phyloP scores from a whole-genome alignment of 2,329 filamentous ascomycete species.

The Sarocladium kiliense region DNA sequence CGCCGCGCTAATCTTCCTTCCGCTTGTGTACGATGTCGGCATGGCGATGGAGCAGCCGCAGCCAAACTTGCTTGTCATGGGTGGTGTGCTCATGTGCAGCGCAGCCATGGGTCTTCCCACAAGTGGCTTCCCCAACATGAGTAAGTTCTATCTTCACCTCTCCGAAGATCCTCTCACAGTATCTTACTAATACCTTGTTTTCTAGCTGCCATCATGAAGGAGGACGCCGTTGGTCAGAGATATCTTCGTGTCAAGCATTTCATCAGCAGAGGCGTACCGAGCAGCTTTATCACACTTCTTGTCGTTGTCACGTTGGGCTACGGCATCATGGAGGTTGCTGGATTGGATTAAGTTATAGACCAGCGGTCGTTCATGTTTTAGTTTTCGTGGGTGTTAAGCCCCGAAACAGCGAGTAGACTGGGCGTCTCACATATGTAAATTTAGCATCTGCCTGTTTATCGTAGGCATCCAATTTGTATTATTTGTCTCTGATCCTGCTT shows the following conservation, averaged over 20 bases:
- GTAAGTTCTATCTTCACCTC: slow-evolving; percentile 51
- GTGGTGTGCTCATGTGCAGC: slow-evolving; percentile 89
- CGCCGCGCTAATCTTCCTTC: slow-evolving; percentile 88
- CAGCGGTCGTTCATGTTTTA: no score
- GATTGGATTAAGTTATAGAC: slow-evolving; percentile 52
- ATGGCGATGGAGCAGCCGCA: slow-evolving; percentile 81
- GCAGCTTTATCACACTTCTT: slow-evolving; percentile 72
- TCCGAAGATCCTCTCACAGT: neutral
- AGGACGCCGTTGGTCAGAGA: slow-evolving; percentile 86
- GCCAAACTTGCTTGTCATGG: slow-evolving; percentile 94
- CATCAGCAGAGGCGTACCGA: slow-evolving; percentile 85
- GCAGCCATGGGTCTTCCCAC: slow-evolving; percentile 96
- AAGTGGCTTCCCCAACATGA: slow-evolving; percentile 98
- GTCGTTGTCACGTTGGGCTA: slow-evolving; percentile 90
- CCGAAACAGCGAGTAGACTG: no score
- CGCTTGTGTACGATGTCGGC: slow-evolving; percentile 83
- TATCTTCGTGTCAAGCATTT: slow-evolving; percentile 94
- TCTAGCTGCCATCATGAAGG: slow-evolving; percentile 96
- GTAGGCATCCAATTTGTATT: no score
- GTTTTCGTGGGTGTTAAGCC: no score
- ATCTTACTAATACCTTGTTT: neutral
- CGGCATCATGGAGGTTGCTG: slow-evolving; percentile 75
- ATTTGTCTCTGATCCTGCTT: no score
- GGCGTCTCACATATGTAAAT: no score
- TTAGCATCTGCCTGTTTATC: no score